Percentiles rank a stretch among this genome's conserved stretches.
phyloP scores from a whole-genome alignment of 768 basidiomycete species.

The Rhizopogon salebrosus region DNA sequence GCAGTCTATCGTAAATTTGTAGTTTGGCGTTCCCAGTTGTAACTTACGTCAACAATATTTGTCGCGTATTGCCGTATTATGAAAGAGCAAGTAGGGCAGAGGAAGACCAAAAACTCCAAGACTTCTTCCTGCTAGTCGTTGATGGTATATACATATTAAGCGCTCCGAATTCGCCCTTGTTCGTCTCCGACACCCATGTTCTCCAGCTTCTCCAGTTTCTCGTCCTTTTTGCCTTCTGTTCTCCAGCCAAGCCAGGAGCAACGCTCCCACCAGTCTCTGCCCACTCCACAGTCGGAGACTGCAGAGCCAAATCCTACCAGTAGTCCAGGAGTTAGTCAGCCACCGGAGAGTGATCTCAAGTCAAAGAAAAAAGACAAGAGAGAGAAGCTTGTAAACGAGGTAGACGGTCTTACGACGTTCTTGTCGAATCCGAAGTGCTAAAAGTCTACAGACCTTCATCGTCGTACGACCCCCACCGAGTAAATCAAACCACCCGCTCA shows the following conservation, averaged over 20 bases:
- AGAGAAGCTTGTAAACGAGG: conserved; percentile 44
- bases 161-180: neutral
- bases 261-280: conserved; percentile 18
- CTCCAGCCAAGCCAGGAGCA: conserved; percentile 30
- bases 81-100: neutral
- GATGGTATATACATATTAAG: conserved; percentile 1
- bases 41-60: no score
- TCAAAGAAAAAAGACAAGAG: conserved; percentile 44
- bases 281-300: conserved; percentile 8
- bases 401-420: conserved; percentile 19
- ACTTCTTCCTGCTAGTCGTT: neutral
- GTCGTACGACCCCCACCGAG: conserved; percentile 88
- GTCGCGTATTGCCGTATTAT: neutral
- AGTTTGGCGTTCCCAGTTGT: no score
- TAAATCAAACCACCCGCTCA: conserved; percentile 79
- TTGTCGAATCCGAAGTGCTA: neutral
- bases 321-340: neutral
- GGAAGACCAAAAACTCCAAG: neutral
- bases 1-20: no score
- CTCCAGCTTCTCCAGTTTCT: conserved; percentile 44
- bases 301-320: conserved; percentile 6
- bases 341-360: conserved; percentile 24
- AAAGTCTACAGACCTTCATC: conserved; percentile 66
- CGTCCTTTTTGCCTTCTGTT: conserved; percentile 45
- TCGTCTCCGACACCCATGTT: conserved; percentile 34